Evolutionary conservation across 2,329 filamentous ascomycete genomes (phyloP).

Genomic region (Aspergillus tanneri): DNA sequence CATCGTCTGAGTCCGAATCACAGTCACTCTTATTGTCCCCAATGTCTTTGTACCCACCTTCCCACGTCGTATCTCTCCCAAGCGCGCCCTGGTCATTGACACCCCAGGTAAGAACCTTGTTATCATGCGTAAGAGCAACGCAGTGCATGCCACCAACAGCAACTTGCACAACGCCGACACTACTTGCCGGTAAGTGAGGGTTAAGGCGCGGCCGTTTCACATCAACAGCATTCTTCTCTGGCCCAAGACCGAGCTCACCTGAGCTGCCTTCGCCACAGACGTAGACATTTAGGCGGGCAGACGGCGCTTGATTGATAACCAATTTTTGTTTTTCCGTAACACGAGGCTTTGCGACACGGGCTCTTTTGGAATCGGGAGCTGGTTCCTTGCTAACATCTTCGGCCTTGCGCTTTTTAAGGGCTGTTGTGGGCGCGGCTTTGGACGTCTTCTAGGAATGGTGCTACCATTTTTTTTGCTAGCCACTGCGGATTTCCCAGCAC

Average conservation of each 20-base stretch:
- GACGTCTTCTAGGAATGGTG: constrained; percentile 20
- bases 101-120: constrained; percentile 81
- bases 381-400: constrained; percentile 29
- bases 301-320: constrained; percentile 63
- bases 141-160: constrained; percentile 81
- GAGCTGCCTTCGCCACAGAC: constrained; percentile 77
- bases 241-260: constrained; percentile 79
- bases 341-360: constrained; percentile 28
- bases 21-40: constrained; percentile 39
- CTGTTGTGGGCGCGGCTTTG: constrained; percentile 16
- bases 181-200: constrained; percentile 55
- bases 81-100: constrained; percentile 83
- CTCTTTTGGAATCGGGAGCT: constrained; percentile 31
- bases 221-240: constrained; percentile 64
- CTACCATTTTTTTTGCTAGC: constrained; percentile 20
- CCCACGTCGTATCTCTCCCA: constrained; percentile 69
- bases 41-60: constrained; percentile 59
- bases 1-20: constrained; percentile 48
- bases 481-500: constrained; percentile 19
- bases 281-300: constrained; percentile 63
- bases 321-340: constrained; percentile 34
- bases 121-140: constrained; percentile 72
- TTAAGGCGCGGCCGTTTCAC: constrained; percentile 74
- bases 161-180: constrained; percentile 69
- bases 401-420: constrained; percentile 38